These are phyloP conservation scores for Houttuynia cordata DNA, from an alignment of 164 flowering plant genomes.

Conservation along the genomic window DNA sequence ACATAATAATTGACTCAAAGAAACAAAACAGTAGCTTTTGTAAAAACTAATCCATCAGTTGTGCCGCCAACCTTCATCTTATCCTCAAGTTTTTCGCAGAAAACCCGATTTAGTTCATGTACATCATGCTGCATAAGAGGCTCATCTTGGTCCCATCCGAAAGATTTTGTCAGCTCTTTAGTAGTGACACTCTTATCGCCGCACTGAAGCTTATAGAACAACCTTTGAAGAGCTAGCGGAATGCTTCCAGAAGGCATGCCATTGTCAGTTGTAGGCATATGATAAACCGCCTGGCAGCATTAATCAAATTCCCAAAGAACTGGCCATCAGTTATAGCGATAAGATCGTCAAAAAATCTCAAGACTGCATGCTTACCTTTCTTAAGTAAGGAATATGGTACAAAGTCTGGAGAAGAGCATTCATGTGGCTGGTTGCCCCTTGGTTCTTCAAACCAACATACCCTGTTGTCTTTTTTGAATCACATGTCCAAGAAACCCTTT, in stretches of 20 bases:
- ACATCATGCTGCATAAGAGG: slow-evolving; percentile 98
- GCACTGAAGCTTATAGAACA: slow-evolving; percentile 88
- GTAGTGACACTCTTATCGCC: slow-evolving; percentile 86
- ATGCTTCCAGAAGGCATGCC: slow-evolving; percentile 87
- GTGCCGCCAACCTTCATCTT: slow-evolving; percentile 65
- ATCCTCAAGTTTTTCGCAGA: slow-evolving; percentile 87
- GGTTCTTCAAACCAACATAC: slow-evolving; percentile 89
- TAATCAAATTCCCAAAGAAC: background rate
- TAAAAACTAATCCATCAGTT: too few species aligned
- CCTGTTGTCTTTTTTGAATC: slow-evolving; percentile 97
- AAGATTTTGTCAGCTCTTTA: slow-evolving; percentile 86
- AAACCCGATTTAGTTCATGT: slow-evolving; percentile 86
- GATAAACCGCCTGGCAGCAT: slow-evolving; percentile 75
- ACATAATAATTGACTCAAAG: too few species aligned
- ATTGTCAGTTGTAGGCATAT: slow-evolving; percentile 95
- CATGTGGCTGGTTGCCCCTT: slow-evolving; percentile 99
- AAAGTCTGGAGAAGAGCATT: slow-evolving; percentile 83
- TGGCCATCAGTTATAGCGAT: background rate
- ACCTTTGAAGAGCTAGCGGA: slow-evolving; percentile 85
- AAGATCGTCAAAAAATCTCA: slow-evolving; percentile 2
- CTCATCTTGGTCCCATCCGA: slow-evolving; percentile 97
- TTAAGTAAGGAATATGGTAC: slow-evolving; percentile 82
- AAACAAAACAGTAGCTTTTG: too few species aligned
- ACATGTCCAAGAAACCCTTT: slow-evolving; percentile 64
- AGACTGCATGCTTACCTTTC: slow-evolving; percentile 46